phyloP scores from a whole-genome alignment of 192 early-diverging fungal species.

The Podila epicladia region DNA sequence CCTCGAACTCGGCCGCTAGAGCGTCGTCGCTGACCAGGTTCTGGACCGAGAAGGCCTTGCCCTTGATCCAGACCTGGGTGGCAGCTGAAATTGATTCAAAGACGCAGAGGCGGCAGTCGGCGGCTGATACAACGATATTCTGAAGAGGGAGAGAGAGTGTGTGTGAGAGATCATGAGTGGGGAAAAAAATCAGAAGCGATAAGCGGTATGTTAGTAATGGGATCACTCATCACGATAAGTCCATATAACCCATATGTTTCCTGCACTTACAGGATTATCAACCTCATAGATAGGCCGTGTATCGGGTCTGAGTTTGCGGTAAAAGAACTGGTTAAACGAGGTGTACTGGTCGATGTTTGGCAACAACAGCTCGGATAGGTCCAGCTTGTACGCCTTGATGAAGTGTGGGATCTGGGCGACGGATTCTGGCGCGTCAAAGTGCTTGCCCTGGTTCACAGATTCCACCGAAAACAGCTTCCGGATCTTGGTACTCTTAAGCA shows the following conservation, averaged over 20 bases:
- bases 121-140: conserved; percentile 61
- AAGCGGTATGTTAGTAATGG: no score
- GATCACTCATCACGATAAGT: no score
- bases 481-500: conserved; percentile 27
- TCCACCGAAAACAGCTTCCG: conserved; percentile 34
- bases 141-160: background rate
- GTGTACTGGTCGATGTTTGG: conserved; percentile 60
- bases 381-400: conserved; percentile 73
- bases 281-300: conserved; percentile 55
- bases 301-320: conserved; percentile 71
- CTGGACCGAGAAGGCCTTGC: conserved; percentile 67
- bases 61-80: conserved; percentile 79
- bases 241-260: background rate
- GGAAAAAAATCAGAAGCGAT: no score
- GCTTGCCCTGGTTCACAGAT: conserved; percentile 62
- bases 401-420: conserved; percentile 71
- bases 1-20: conserved; percentile 60
- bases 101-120: conserved; percentile 69
- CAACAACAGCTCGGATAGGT: conserved; percentile 68
- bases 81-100: conserved; percentile 64
- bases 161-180: background rate
- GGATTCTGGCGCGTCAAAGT: conserved; percentile 69
- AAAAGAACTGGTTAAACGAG: conserved; percentile 82
- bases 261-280: conserved; percentile 34
- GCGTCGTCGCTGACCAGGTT: conserved; percentile 62